Conservation (phyloP, 352 stramenopile genomes). For the Lagenidium sp. region DNA sequence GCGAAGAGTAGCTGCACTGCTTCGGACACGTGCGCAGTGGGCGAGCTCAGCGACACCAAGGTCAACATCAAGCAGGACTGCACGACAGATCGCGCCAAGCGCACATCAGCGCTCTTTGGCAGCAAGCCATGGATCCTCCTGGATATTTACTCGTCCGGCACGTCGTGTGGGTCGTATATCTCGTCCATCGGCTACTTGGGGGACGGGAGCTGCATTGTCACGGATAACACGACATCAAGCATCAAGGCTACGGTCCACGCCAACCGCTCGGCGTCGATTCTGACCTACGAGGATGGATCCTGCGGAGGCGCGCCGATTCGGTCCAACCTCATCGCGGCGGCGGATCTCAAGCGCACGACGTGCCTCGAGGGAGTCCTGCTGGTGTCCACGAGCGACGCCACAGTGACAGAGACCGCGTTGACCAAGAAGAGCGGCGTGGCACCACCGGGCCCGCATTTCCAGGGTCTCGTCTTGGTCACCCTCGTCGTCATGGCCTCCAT, state of each 20-base stretch:
- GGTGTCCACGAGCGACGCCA: constrained; percentile 4
- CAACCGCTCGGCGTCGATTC: constrained; percentile 22
- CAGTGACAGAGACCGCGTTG: neutral
- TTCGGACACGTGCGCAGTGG: neutral
- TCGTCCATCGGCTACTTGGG: constrained; percentile 28
- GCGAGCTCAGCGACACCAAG: too few species aligned
- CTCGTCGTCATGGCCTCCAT: neutral
- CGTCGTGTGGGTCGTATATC: constrained; percentile 15
- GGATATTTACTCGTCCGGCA: constrained; percentile 9
- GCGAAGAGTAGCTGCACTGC: neutral
- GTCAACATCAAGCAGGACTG: constrained; percentile 2
- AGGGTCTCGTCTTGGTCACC: neutral
- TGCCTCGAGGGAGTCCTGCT: constrained; percentile 4
- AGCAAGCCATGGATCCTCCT: constrained; percentile 8
- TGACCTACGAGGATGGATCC: constrained; percentile 19
- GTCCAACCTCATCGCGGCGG: constrained; percentile 11
- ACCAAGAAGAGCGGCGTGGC: neutral
- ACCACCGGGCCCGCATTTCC: too few species aligned
- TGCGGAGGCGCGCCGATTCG: constrained; percentile 22
- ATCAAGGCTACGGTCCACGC: constrained; percentile 18
- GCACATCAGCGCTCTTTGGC: neutral
- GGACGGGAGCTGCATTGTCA: constrained; percentile 28
- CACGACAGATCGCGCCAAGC: neutral
- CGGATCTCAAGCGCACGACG: neutral
- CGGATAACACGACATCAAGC: constrained; percentile 28